Conservation (phyloP, 495 filamentous ascomycete genomes). For the Talaromyces stipitatus region DNA sequence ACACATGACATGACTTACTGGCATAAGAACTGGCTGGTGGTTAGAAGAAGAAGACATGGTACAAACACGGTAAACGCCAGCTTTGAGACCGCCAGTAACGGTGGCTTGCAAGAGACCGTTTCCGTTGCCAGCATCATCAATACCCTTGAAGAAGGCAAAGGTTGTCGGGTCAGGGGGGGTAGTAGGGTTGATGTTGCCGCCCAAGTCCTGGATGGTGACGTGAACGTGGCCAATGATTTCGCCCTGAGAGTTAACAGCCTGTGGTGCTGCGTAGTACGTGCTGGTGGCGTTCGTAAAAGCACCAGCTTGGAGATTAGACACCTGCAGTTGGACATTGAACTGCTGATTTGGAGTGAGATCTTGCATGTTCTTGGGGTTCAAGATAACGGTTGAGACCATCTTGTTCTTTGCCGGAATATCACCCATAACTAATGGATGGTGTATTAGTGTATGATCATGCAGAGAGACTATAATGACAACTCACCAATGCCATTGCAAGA, state of each 20-base stretch:
- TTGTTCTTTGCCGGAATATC: constrained; percentile 54
- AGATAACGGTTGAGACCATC: constrained; percentile 63
- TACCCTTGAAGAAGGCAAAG: constrained; percentile 71
- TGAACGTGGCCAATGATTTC: constrained; percentile 63
- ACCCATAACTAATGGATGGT: constrained; percentile 48
- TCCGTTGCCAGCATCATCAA: constrained; percentile 64
- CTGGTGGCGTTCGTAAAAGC: constrained; percentile 54
- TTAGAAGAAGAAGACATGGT: constrained; percentile 62
- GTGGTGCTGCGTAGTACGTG: constrained; percentile 65
- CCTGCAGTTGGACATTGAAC: constrained; percentile 53
- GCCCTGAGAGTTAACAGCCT: constrained; percentile 43
- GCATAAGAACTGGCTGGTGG: constrained; percentile 74
- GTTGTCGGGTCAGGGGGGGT: constrained; percentile 45
- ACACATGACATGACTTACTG: constrained; percentile 30
- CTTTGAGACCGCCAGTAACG: constrained; percentile 56
- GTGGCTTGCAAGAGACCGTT: constrained; percentile 46
- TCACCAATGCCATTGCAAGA: constrained; percentile 60
- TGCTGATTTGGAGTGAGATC: constrained; percentile 37
- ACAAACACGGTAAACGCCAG: constrained; percentile 62
- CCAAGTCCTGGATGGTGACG: constrained; percentile 59
- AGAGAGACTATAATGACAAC: no score
- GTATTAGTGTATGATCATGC: constrained; percentile 1
- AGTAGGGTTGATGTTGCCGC: constrained; percentile 39
- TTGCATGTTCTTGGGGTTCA: constrained; percentile 41
- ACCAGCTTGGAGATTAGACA: constrained; percentile 53